These are phyloP conservation scores for Chamaecrista fasciculata DNA, from an alignment of 306 rosid genomes.

Conservation along the genomic window DNA sequence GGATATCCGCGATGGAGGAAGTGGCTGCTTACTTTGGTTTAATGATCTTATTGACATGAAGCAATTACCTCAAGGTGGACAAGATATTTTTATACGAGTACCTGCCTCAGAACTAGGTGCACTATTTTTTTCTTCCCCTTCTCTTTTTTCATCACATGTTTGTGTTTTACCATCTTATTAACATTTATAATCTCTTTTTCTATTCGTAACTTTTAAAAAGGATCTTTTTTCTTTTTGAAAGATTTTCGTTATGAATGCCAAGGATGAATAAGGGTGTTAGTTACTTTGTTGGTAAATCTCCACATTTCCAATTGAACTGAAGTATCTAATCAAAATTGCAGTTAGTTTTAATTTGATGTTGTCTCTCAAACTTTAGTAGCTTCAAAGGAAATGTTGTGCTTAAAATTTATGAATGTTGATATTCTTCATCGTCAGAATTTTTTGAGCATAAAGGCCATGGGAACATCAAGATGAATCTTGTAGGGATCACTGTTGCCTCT, in stretches of 20 bases:
- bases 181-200: background rate
- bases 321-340: background rate
- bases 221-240: background rate
- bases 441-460: background rate
- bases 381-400: background rate
- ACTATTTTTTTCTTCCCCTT: background rate
- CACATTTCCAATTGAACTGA: background rate
- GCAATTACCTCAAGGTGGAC: constrained; percentile 27
- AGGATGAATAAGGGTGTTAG: background rate
- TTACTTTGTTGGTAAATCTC: background rate
- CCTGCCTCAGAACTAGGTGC: constrained; percentile 42
- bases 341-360: background rate
- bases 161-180: background rate
- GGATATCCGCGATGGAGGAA: constrained; percentile 18
- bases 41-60: constrained; percentile 35
- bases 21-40: constrained; percentile 48
- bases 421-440: background rate
- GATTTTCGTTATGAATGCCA: background rate
- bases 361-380: background rate
- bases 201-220: too few relatives aligned
- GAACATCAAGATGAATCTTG: background rate
- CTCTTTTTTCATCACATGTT: background rate
- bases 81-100: constrained; percentile 37
- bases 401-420: background rate
- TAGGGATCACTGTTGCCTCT: background rate